A percentile compares a stretch with the other conserved stretches of the same genome.
These are phyloP conservation scores for Talaromyces pinophilus DNA, from an alignment of 2,329 filamentous ascomycete species.

Conservation along the genomic window DNA sequence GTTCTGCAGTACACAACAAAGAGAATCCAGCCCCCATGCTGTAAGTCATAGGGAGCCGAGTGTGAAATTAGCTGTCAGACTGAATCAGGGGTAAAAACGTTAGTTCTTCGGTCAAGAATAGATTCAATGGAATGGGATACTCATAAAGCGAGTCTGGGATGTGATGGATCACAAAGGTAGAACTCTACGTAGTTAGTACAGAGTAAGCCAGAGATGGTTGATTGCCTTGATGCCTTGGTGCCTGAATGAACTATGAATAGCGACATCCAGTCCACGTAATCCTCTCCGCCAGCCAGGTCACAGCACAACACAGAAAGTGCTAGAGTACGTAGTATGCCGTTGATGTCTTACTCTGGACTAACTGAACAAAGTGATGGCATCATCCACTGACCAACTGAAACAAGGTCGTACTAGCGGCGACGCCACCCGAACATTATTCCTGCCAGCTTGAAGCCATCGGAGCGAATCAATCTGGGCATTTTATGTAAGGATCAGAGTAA, in stretches of 20 bases:
- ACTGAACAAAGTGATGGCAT: neutral
- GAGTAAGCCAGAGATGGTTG: neutral
- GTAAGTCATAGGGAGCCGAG: neutral
- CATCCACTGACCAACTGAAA: slow-evolving; percentile 17
- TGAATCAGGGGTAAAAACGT: neutral
- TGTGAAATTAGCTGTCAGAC: neutral
- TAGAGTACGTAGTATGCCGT: no score
- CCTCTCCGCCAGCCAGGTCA: neutral
- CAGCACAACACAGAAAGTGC: neutral
- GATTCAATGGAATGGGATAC: no score
- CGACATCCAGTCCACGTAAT: neutral
- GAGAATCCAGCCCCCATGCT: neutral
- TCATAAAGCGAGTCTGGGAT: neutral
- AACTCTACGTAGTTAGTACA: no score
- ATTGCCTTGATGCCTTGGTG: neutral
- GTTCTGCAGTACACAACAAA: neutral
- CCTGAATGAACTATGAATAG: neutral
- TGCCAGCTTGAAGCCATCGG: slow-evolving; percentile 1
- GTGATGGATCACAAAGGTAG: neutral
- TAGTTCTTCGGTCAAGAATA: no score
- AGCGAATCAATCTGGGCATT: slow-evolving; percentile 4
- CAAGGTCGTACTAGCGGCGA: slow-evolving; percentile 12
- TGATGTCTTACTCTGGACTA: neutral
- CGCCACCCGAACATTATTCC: slow-evolving; percentile 15
- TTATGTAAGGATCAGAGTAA: slow-evolving; percentile 13